A percentile compares a stretch with the other conserved stretches of the same genome.
These are phyloP conservation scores for Cryomyces minteri DNA, from an alignment of 495 filamentous ascomycete species.

Conservation along the genomic window DNA sequence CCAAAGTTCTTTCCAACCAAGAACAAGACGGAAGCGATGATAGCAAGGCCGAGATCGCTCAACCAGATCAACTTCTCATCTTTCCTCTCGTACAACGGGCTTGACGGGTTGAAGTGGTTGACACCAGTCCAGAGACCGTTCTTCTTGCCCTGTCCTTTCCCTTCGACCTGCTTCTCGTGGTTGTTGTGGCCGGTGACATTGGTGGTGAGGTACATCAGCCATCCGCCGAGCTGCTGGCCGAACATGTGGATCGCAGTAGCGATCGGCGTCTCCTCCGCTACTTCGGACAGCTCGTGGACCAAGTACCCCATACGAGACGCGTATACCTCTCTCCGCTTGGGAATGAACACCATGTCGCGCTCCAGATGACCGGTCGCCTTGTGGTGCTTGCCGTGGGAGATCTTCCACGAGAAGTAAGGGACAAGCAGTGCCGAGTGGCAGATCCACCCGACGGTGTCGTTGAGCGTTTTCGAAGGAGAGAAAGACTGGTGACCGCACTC, in stretches of 20 bases:
- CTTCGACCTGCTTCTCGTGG: constrained; percentile 64
- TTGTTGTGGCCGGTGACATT: constrained; percentile 92
- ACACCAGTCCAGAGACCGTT: constrained; percentile 63
- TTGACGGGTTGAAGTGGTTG: constrained; percentile 83
- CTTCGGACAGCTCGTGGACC: constrained; percentile 63
- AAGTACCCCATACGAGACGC: constrained; percentile 49
- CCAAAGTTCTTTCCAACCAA: constrained; percentile 45
- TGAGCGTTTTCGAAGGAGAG: constrained; percentile 39
- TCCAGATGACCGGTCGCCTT: constrained; percentile 90
- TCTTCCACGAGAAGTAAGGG: constrained; percentile 62
- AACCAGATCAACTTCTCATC: constrained; percentile 52
- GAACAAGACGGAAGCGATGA: constrained; percentile 15
- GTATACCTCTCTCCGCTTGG: constrained; percentile 62
- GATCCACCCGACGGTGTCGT: constrained; percentile 49
- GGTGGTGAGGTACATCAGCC: constrained; percentile 67
- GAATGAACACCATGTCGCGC: constrained; percentile 95
- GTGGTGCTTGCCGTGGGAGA: constrained; percentile 57
- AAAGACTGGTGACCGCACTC: constrained; percentile 73
- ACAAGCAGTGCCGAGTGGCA: constrained; percentile 46
- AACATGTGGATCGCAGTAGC: constrained; percentile 53
- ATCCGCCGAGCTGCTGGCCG: constrained; percentile 75
- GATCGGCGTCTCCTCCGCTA: constrained; percentile 89
- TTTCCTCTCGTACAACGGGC: constrained; percentile 81
- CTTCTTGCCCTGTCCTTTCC: constrained; percentile 51
- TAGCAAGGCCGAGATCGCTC: constrained; percentile 40